A percentile compares a stretch with the other conserved stretches of the same genome.
phyloP scores from a whole-genome alignment of 306 rosid genomes.

The Carpinus viminea region DNA sequence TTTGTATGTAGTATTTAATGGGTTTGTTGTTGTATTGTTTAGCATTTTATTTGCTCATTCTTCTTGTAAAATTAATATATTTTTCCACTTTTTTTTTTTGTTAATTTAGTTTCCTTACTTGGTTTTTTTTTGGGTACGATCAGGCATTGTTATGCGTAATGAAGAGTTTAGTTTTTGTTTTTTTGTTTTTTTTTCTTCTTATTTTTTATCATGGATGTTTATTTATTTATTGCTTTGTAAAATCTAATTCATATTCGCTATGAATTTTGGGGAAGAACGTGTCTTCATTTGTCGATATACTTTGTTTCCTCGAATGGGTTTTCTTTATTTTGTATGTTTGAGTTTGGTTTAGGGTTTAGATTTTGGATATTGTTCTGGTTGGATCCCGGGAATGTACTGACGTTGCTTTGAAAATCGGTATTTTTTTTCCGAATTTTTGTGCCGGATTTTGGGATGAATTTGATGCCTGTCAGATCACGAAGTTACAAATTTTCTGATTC shows the following conservation, averaged over 20 bases:
- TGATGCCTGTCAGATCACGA: neutral
- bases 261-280: constrained; percentile 7
- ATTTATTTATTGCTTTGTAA: neutral
- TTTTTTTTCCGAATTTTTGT: neutral
- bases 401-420: constrained; percentile 12
- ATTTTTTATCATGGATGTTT: neutral
- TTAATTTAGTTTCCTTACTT: neutral
- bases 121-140: neutral
- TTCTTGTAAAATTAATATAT: neutral
- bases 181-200: neutral
- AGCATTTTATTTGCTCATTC: constrained; percentile 9
- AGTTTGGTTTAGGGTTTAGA: constrained; percentile 49
- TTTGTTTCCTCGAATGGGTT: constrained; percentile 19
- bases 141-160: constrained; percentile 24
- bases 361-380: constrained; percentile 31
- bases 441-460: neutral
- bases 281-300: constrained; percentile 13
- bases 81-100: neutral
- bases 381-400: constrained; percentile 28
- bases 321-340: constrained; percentile 20
- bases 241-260: neutral
- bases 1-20: neutral
- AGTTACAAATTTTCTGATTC: neutral
- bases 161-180: neutral
- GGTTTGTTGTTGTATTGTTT: neutral